Evolutionary conservation across 768 basidiomycete genomes (phyloP), one percentile per base, ranked within the genome.

Genomic region (Sporobolomyces phaffii): DNA sequence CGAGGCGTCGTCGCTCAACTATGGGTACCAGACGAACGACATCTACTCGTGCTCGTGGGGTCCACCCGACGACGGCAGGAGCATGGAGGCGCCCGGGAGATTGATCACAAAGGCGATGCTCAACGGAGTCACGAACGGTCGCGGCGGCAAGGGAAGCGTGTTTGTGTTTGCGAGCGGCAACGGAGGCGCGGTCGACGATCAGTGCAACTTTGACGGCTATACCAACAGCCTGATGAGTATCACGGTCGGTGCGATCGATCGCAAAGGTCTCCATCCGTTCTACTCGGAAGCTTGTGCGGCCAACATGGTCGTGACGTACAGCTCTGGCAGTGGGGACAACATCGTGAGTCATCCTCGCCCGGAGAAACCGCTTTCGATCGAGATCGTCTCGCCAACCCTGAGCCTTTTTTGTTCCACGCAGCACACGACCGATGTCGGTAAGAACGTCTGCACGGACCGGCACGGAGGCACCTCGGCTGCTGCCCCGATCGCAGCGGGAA

Each of bases 131-230:
- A 87, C 89, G 77, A 87, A 89, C 38, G 96, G 96, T 2, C 85
- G 96, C 49, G 82, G 79, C 31, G 91, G 92, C 28, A 91, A 89
- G 75, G 96, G 96, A 1, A 91, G 89, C 36, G 82, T 99, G 67
- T 98, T 89, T 72, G 96, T 99, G 31, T 99, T 98, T 75, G 96
- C 96, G 6, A 92, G 90, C 60, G 96, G 96, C 0, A 99, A 99
- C 76, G 96, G 96, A 11, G 96, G 91, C 34, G 83, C 83, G 11
- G 82, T 83, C 60, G 90, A 88, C 22, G 96, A 99, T 75, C 94
- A 98, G 77, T 99, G 96, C 81, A 99, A 99, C 77, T 98, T 99
- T 75, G 94, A 98, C 73, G 96, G 96, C 10, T 99, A 99, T 77
- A 99, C 96, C 17, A 99, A 99, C 76, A 90, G 88, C 74, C 93